phyloP scores from a whole-genome alignment of 169 alveolate species.

The Babesia caballi region DNA sequence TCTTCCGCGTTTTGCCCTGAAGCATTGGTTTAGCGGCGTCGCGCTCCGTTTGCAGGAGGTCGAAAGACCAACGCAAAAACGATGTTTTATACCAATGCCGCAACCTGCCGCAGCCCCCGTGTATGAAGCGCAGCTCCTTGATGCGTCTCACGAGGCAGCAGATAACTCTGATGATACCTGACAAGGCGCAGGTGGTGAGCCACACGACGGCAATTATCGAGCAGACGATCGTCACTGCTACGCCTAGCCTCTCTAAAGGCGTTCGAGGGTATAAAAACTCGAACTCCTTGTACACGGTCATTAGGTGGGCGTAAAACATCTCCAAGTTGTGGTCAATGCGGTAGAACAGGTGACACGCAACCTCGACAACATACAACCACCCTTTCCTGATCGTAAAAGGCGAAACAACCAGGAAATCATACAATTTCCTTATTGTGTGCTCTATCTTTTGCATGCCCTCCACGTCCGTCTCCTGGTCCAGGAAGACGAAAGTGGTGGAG shows the following conservation, averaged over 20 bases:
- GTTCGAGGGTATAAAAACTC: neutral
- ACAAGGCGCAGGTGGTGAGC: neutral
- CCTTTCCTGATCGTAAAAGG: neutral
- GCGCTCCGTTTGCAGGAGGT: neutral
- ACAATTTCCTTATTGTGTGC: neutral
- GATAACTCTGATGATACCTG: neutral
- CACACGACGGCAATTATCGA: neutral
- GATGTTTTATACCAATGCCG: neutral
- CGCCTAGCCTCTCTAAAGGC: neutral
- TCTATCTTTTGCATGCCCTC: neutral
- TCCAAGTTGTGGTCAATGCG: neutral
- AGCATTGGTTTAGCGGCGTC: neutral
- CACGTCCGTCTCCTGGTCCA: too few relatives aligned
- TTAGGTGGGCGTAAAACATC: neutral
- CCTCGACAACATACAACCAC: neutral
- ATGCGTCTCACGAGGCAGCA: neutral
- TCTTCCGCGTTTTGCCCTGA: neutral
- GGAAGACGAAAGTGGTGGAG: neutral
- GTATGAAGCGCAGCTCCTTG: neutral
- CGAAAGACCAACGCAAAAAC: constrained; percentile 12
- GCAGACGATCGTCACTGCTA: neutral
- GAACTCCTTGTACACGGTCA: neutral
- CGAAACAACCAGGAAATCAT: neutral
- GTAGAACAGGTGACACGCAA: neutral
- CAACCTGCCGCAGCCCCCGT: neutral